A percentile compares a stretch with the other conserved stretches of the same genome.
Evolutionary conservation across 306 rosid genomes (phyloP).

Genomic region (Quercus gilva): DNA sequence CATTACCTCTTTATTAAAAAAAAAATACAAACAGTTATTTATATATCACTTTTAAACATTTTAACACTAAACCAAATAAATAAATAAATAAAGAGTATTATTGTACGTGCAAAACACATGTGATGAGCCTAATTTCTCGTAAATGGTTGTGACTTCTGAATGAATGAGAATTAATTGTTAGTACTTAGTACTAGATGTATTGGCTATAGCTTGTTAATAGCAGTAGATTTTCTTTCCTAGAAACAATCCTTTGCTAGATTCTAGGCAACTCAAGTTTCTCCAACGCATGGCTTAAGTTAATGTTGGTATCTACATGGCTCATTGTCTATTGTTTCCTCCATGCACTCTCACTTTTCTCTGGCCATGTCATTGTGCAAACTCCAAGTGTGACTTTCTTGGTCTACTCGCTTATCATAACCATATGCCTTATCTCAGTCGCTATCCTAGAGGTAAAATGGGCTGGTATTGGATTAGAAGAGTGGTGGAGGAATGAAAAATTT

Average conservation of each 20-base stretch:
- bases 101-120: no score
- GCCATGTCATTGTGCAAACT: slow-evolving; percentile 39
- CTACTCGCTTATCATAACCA: slow-evolving; percentile 35
- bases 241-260: slow-evolving; percentile 40
- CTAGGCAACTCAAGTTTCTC: slow-evolving; percentile 32
- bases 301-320: slow-evolving; percentile 51
- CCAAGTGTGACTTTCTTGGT: slow-evolving; percentile 30
- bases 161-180: no score
- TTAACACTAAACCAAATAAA: no score
- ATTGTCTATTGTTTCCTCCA: slow-evolving; percentile 59
- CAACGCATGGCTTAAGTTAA: slow-evolving; percentile 47
- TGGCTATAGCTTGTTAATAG: no score
- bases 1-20: no score
- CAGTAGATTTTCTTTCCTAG: slow-evolving; percentile 42
- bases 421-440: slow-evolving; percentile 41
- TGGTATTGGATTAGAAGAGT: slow-evolving; percentile 45
- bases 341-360: slow-evolving; percentile 49
- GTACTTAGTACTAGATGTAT: no score
- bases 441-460: slow-evolving; percentile 55
- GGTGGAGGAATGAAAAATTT: slow-evolving; percentile 53
- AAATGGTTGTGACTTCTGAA: no score
- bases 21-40: no score
- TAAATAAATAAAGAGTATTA: no score
- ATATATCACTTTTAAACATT: no score
- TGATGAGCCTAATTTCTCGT: no score